phyloP scores from a whole-genome alignment of 371 early-diverging fungal genomes.

The Mortierella sp. region DNA sequence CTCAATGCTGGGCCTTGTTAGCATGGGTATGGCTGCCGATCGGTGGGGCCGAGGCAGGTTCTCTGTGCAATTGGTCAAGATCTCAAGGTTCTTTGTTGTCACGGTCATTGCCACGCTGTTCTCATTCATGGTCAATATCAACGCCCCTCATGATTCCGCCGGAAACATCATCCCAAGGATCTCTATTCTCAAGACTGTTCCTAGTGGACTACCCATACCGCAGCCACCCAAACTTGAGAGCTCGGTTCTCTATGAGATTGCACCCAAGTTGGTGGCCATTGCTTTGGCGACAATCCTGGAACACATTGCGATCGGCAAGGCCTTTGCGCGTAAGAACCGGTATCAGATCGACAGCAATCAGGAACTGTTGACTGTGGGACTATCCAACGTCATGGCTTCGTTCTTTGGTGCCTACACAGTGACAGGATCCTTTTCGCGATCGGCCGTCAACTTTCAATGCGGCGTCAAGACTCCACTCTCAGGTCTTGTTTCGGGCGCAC shows the following conservation, averaged over 20 bases:
- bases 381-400: slow-evolving; percentile 81
- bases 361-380: slow-evolving; percentile 88
- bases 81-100: slow-evolving; percentile 58
- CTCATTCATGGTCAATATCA: slow-evolving; percentile 53
- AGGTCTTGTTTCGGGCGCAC: slow-evolving; percentile 76
- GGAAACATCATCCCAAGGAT: slow-evolving; percentile 42
- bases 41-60: slow-evolving; percentile 28
- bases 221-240: slow-evolving; percentile 58
- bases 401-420: slow-evolving; percentile 89
- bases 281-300: slow-evolving; percentile 82
- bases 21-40: slow-evolving; percentile 56
- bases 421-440: slow-evolving; percentile 91
- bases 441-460: slow-evolving; percentile 82
- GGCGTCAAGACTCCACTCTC: slow-evolving; percentile 88
- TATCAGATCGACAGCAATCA: slow-evolving; percentile 73
- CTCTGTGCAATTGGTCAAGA: slow-evolving; percentile 56
- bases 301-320: slow-evolving; percentile 85
- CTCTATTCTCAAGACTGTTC: slow-evolving; percentile 75
- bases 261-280: slow-evolving; percentile 67
- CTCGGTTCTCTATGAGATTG: slow-evolving; percentile 56
- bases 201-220: slow-evolving; percentile 73
- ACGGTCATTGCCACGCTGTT: slow-evolving; percentile 63
- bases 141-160: slow-evolving; percentile 9
- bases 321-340: slow-evolving; percentile 76
- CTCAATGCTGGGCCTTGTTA: slow-evolving; percentile 60